phyloP scores from a whole-genome alignment of 2,329 filamentous ascomycete genomes.

The Pseudocercospora macadamiae region DNA sequence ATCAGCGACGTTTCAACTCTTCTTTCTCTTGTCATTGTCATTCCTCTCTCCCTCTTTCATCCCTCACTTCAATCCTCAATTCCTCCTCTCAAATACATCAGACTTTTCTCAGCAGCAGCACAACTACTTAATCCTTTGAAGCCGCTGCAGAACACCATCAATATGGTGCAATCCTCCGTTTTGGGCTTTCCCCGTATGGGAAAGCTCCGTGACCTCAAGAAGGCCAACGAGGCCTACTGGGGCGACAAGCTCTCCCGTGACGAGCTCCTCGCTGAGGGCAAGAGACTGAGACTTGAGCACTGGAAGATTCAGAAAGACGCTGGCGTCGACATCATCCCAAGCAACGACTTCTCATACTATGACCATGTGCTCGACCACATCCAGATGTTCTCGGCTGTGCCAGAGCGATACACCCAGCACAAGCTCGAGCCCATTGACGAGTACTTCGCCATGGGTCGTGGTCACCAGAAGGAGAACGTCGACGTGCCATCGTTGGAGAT shows the following conservation, averaged over 20 bases:
- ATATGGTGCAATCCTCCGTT: constrained; percentile 65
- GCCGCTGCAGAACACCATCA: constrained; percentile 24
- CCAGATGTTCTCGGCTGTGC: constrained; percentile 92
- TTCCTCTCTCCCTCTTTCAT: neutral
- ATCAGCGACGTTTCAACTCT: neutral
- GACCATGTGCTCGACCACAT: constrained; percentile 98
- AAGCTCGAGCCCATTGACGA: constrained; percentile 86
- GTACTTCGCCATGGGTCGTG: constrained; percentile 99
- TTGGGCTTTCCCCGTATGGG: constrained; percentile 99
- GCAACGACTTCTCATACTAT: constrained; percentile 99
- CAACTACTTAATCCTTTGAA: constrained; percentile 6
- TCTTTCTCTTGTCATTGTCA: neutral
- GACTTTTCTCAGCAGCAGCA: neutral
- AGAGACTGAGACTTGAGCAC: constrained; percentile 93
- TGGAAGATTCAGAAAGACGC: constrained; percentile 99
- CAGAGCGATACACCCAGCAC: constrained; percentile 90
- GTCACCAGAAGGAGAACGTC: constrained; percentile 90
- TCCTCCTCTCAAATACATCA: neutral
- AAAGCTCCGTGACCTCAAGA: constrained; percentile 98
- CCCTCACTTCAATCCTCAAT: neutral
- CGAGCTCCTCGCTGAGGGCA: constrained; percentile 90
- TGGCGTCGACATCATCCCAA: constrained; percentile 95
- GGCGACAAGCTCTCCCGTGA: constrained; percentile 89
- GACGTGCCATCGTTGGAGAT: constrained; percentile 90
- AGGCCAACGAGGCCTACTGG: constrained; percentile 99